Base-by-base conservation (phyloP, 441 rosid species). In the Brassica hybrid region DNA sequence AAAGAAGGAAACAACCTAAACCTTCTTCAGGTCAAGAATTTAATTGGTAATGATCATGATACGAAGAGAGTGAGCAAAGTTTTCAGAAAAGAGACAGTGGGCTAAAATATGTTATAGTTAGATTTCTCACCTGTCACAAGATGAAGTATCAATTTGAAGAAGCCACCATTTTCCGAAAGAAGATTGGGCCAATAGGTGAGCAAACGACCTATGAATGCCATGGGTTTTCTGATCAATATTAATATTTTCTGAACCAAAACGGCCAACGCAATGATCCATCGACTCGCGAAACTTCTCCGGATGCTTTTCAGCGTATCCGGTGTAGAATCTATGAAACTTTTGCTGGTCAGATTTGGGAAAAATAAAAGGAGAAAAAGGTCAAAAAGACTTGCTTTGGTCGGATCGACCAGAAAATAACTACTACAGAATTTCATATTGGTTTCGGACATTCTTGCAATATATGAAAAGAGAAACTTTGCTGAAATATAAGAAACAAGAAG, bases 191-290 rank as follows among this genome's bases (percentile, higher is more conserved):
- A 76, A 73, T 78, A 78, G 72, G 88, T 87, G 14, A 76, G 19
- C 0, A 41, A 6, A 1, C 84, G 63, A 21, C 92, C 94, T 11
- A 84, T 5, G 17, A 45, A 48, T 3, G 84, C 73, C 67, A 88
- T 10, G 0, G 94, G 94, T 67, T 76, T 87, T 2, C 84, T 78
- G 8, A 71, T 4, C 6, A 85, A 54, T 3, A 61, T 76, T 30
- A 88, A 52, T 14, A 83, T 0, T 56, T 86, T 90, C 32, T 86
- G 92, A 13, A 72, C 30, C 4, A 85, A 56, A 38, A 84, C 64
- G 18, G 92, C 88, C 77, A 85, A 54, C 59, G 81, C 85, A 32
- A 86, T 84, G 43, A 88, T n/a, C 85, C 84, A 85, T 60, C 92
- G 81, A 18, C 75, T 78, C 67, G 38, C 56, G 17, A 58, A 90